Evolutionary conservation across 768 basidiomycete species (phyloP).

Genomic region (Amanita rimosa): DNA sequence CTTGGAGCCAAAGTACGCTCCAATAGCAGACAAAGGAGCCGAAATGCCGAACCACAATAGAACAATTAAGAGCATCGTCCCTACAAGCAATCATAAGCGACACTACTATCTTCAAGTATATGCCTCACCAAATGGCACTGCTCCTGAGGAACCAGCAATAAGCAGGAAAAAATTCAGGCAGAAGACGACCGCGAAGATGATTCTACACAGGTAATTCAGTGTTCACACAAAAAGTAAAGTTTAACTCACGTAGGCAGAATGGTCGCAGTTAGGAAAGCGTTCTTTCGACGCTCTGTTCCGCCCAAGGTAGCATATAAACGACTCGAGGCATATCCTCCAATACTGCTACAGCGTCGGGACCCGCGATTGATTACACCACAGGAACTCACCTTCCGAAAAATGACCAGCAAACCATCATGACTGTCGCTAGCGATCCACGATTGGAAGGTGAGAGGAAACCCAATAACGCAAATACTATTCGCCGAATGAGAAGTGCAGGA

Average conservation of each 20-base stretch:
- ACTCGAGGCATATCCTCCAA: conserved; percentile 84
- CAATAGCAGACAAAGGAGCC: conserved; percentile 77
- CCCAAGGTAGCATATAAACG: conserved; percentile 73
- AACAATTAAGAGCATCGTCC: conserved; percentile 77
- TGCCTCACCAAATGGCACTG: conserved; percentile 79
- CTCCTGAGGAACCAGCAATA: conserved; percentile 79
- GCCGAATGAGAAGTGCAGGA: neutral
- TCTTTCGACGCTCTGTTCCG: conserved; percentile 68
- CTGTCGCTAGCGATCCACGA: conserved; percentile 86
- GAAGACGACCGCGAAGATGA: conserved; percentile 80
- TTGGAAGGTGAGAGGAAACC: conserved; percentile 96
- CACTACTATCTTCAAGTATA: neutral
- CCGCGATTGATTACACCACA: neutral
- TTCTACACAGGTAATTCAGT: conserved; percentile 24
- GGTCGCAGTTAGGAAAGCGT: conserved; percentile 82
- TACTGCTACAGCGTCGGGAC: conserved; percentile 25
- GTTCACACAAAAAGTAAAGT: neutral
- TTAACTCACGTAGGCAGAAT: conserved; percentile 69
- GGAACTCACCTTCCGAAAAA: conserved; percentile 69
- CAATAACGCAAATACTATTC: conserved; percentile 74
- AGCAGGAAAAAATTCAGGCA: conserved; percentile 88
- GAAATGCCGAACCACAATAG: conserved; percentile 92
- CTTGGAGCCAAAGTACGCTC: conserved; percentile 77
- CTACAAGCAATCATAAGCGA: conserved; percentile 22
- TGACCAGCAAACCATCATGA: conserved; percentile 92